A percentile compares a stretch with the other conserved stretches of the same genome.
Evolutionary conservation across 2,329 filamentous ascomycete genomes (phyloP).

Genomic region (Alternaria panax): DNA sequence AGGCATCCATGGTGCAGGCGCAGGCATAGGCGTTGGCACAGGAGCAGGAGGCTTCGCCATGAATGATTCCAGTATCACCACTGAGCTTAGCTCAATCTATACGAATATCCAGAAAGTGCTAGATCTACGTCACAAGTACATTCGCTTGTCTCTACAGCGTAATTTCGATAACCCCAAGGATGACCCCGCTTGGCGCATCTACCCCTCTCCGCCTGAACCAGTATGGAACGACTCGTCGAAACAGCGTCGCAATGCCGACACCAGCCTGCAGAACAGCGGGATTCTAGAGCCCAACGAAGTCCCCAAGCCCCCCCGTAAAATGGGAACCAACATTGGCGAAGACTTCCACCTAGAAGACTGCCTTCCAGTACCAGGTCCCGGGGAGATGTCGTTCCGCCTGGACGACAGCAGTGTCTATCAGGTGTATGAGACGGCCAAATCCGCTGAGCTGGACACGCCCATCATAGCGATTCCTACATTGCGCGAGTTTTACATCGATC

Average conservation of each 20-base stretch:
- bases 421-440: constrained; percentile 77
- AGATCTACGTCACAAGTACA: constrained; percentile 87
- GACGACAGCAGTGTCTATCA: constrained; percentile 91
- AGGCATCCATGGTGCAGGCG: constrained; percentile 65
- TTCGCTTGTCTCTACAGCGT: constrained; percentile 82
- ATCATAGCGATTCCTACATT: constrained; percentile 87
- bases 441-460: constrained; percentile 69
- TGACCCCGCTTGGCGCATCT: constrained; percentile 81
- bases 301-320: constrained; percentile 71
- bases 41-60: constrained; percentile 71
- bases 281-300: constrained; percentile 42
- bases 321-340: constrained; percentile 87
- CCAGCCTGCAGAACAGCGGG: constrained; percentile 50
- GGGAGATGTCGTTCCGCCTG: constrained; percentile 77
- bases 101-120: constrained; percentile 89
- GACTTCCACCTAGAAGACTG: constrained; percentile 87
- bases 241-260: constrained; percentile 51
- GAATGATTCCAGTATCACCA: constrained; percentile 79
- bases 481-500: constrained; percentile 93
- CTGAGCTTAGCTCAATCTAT: constrained; percentile 86
- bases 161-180: constrained; percentile 88
- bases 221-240: constrained; percentile 75
- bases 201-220: constrained; percentile 89
- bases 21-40: constrained; percentile 67
- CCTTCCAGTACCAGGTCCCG: constrained; percentile 73